Conservation (phyloP, 306 rosid genomes). For the Urtica urens region DNA sequence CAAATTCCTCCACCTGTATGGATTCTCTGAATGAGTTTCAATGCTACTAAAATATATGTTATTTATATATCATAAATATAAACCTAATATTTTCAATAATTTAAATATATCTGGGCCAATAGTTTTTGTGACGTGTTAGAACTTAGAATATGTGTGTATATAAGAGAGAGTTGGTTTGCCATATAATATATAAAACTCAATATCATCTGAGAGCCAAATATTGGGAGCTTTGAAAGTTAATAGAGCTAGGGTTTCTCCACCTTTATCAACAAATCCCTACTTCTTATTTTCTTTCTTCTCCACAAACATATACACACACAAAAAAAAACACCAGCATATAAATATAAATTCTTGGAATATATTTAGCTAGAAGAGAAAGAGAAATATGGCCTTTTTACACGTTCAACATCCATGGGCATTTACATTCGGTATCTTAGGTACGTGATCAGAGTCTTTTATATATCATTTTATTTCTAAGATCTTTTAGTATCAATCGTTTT, state of each 20-base stretch:
- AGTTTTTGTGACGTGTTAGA: neutral
- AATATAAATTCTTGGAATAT: neutral
- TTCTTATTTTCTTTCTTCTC: slow-evolving; percentile 2
- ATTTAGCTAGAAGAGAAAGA: neutral
- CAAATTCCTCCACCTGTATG: slow-evolving; percentile 38
- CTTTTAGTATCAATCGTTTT: too few species aligned
- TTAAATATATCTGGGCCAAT: neutral
- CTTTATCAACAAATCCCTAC: slow-evolving; percentile 11
- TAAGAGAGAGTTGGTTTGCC: slow-evolving; percentile 10
- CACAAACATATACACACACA: neutral
- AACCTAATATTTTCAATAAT: neutral
- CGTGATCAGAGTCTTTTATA: too few species aligned
- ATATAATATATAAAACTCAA: slow-evolving; percentile 8
- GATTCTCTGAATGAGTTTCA: slow-evolving; percentile 28
- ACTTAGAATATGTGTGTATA: too few species aligned
- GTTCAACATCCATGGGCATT: slow-evolving; percentile 36
- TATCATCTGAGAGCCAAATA: neutral
- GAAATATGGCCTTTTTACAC: slow-evolving; percentile 26
- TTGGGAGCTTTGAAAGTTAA: neutral
- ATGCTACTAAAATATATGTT: slow-evolving; percentile 1
- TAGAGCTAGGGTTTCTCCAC: slow-evolving; percentile 24
- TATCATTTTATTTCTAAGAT: too few species aligned
- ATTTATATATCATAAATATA: neutral
- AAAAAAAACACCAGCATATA: neutral
- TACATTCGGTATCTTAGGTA: slow-evolving; percentile 78